Evolutionary conservation across 208 protist species (phyloP).

Genomic region (Wallacemonas collosoma): DNA sequence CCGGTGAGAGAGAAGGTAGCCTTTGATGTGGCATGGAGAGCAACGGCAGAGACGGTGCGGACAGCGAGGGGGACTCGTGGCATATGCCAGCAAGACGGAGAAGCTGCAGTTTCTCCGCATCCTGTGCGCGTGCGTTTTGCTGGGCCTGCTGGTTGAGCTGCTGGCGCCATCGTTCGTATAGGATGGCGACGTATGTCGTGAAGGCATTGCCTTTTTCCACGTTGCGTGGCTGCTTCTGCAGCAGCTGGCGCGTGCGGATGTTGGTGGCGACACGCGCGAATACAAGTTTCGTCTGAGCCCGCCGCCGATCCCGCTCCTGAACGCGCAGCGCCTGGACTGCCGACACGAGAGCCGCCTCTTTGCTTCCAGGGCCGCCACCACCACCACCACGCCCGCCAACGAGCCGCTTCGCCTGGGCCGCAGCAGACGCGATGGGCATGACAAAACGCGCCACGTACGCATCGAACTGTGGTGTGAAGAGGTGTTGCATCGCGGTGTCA

Average conservation of each 20-base stretch:
- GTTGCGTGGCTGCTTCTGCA: conserved; percentile 17
- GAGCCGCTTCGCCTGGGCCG: conserved; percentile 16
- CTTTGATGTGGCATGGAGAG: not conserved
- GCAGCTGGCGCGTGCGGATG: conserved; percentile 47
- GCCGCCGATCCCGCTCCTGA: conserved; percentile 31
- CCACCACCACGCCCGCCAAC: conserved; percentile 17
- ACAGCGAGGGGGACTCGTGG: not conserved
- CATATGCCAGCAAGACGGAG: conserved; percentile 29
- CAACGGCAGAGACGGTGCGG: conserved; percentile 6
- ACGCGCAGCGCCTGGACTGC: conserved; percentile 50
- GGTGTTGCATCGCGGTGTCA: not conserved
- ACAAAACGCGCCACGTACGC: conserved; percentile 43
- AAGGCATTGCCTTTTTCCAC: conserved; percentile 54
- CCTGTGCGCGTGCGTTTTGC: conserved; percentile 7
- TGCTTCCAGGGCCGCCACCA: not conserved
- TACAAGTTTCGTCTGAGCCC: conserved; percentile 32
- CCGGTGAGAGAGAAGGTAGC: conserved; percentile 1
- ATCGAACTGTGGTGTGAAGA: conserved; percentile 31
- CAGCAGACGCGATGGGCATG: conserved; percentile 38
- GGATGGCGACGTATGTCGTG: conserved; percentile 41
- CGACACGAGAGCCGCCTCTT: conserved; percentile 31
- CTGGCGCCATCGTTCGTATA: conserved; percentile 55
- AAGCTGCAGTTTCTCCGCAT: conserved; percentile 7
- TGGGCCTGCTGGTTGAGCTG: conserved; percentile 29
- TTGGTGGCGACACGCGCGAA: conserved; percentile 53